phyloP scores from a whole-genome alignment of 345 rosid genomes.

The Brassica napus region DNA sequence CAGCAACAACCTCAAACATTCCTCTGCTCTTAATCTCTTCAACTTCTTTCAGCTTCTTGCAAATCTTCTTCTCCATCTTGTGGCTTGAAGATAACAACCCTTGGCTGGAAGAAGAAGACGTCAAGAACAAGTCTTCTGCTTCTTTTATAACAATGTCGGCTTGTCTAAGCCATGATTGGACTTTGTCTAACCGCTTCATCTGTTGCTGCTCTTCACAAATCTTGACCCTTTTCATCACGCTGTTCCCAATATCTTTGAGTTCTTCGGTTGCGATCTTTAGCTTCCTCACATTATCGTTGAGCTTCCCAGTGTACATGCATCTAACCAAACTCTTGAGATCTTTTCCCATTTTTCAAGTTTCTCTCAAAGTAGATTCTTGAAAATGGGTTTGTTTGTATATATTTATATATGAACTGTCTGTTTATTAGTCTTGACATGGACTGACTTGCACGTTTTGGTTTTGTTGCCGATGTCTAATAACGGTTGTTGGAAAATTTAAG shows the following conservation, averaged over 20 bases:
- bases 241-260: slow-evolving; percentile 35
- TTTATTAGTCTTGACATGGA: slow-evolving; percentile 7
- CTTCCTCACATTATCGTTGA: slow-evolving; percentile 29
- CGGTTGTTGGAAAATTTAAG: slow-evolving; percentile 21
- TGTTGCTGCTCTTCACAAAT: slow-evolving; percentile 37
- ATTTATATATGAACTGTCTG: background rate
- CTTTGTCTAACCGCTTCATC: slow-evolving; percentile 38
- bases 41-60: slow-evolving; percentile 35
- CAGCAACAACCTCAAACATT: slow-evolving; percentile 36
- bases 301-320: slow-evolving; percentile 38
- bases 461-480: slow-evolving; percentile 8
- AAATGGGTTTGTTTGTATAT: background rate
- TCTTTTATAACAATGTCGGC: slow-evolving; percentile 29
- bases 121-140: slow-evolving; percentile 34
- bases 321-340: slow-evolving; percentile 37
- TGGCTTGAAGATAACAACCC: slow-evolving; percentile 31
- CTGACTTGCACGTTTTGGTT: slow-evolving; percentile 34
- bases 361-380: background rate
- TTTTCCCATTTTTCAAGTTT: slow-evolving; percentile 33
- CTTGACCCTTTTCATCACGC: slow-evolving; percentile 32
- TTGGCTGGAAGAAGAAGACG: slow-evolving; percentile 33
- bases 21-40: slow-evolving; percentile 35
- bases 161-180: slow-evolving; percentile 41
- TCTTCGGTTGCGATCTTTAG: slow-evolving; percentile 36
- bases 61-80: slow-evolving; percentile 36